Conservation (phyloP, 139 green algal species). For the Trebouxia sp. region DNA sequence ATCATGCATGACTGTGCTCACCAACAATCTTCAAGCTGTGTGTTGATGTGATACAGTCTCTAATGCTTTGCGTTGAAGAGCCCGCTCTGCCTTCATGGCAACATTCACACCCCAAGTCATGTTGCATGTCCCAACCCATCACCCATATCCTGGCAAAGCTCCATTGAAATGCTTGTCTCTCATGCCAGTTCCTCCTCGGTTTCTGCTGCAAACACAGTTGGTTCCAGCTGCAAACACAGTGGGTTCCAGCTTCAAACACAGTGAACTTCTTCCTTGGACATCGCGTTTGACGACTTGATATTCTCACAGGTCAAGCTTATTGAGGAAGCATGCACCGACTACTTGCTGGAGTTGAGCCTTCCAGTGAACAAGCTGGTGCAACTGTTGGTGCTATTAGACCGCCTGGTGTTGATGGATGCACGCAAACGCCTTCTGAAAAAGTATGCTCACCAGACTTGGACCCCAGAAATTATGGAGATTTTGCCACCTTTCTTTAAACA, state of each 20-base stretch:
- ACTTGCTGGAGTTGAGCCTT: neutral
- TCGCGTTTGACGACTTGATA: neutral
- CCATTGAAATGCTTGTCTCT: too few relatives aligned
- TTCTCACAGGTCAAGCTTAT: neutral
- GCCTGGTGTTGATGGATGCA: neutral
- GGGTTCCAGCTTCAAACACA: neutral
- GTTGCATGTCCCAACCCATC: too few relatives aligned
- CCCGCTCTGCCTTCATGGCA: too few relatives aligned
- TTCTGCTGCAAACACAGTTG: too few relatives aligned
- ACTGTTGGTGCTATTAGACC: neutral
- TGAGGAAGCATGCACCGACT: neutral
- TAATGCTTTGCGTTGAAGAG: too few relatives aligned
- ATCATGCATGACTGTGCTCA: neutral
- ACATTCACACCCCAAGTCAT: too few relatives aligned
- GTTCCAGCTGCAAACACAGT: neutral
- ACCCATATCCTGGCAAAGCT: too few relatives aligned
- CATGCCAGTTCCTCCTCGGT: too few relatives aligned
- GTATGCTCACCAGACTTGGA: neutral
- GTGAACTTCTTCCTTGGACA: neutral
- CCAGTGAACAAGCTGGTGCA: neutral
- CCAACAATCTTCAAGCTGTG: neutral
- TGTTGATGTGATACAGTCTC: too few relatives aligned
- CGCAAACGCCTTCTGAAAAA: neutral
- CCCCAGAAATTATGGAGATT: neutral
- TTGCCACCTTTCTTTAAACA: neutral